Percentiles rank a stretch among this genome's conserved stretches.
Conservation (phyloP, 305 asterid genomes). For the Solanum hybrid region DNA sequence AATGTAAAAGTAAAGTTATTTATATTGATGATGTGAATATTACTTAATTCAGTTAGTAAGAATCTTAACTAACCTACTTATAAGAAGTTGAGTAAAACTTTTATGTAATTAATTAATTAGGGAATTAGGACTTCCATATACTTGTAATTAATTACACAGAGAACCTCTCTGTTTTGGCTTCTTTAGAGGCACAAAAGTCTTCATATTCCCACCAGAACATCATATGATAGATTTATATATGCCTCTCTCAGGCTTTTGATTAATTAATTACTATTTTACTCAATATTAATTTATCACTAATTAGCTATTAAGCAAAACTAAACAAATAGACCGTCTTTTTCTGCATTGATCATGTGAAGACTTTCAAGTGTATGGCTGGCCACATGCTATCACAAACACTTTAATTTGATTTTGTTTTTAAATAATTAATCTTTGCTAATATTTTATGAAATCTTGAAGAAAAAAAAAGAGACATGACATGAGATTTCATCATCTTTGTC, state of each 20-base stretch:
- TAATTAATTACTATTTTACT: background rate
- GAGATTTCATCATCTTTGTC: slow-evolving; percentile 2
- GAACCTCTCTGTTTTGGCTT: background rate
- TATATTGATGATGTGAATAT: background rate
- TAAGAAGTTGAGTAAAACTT: background rate
- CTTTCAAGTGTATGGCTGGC: slow-evolving; percentile 28
- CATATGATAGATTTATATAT: background rate
- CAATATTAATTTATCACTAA: background rate
- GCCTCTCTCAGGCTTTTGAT: background rate
- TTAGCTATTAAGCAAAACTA: background rate
- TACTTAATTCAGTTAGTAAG: background rate
- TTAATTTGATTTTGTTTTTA: slow-evolving; percentile 6
- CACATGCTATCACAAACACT: slow-evolving; percentile 25
- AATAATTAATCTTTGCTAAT: background rate
- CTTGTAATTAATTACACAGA: background rate
- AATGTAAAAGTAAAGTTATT: background rate
- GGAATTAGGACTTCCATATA: background rate
- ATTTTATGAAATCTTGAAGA: background rate
- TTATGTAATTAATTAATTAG: background rate
- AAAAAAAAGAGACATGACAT: slow-evolving; percentile 1
- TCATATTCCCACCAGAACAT: background rate
- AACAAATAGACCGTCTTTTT: slow-evolving; percentile 4
- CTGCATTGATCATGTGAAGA: slow-evolving; percentile 16
- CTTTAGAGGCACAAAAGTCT: background rate
- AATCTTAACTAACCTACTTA: background rate